Evolutionary conservation across 73 alveolate species (phyloP).

Genomic region (Durusdinium trenchii): DNA sequence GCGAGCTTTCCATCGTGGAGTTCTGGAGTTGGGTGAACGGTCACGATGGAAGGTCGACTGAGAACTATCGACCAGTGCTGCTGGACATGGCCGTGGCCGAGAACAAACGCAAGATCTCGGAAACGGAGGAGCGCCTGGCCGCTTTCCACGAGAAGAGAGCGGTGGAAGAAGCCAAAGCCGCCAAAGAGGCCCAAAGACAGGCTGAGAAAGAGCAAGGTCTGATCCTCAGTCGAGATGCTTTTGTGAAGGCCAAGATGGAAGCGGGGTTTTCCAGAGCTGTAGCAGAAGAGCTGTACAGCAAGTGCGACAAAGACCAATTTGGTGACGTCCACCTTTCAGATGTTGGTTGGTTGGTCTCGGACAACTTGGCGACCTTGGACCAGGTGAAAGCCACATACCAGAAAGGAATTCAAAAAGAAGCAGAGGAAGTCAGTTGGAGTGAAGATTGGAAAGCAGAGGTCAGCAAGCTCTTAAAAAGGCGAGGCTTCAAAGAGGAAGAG

Average conservation of each 20-base stretch:
- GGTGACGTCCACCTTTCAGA: constrained; percentile 52
- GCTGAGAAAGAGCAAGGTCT: constrained; percentile 26
- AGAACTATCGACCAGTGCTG: constrained; percentile 22
- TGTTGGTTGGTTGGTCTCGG: constrained; percentile 61
- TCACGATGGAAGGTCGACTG: constrained; percentile 70
- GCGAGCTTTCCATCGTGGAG: constrained; percentile 79
- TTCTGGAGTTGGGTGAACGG: constrained; percentile 91
- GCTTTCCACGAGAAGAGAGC: constrained; percentile 28
- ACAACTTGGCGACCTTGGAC: constrained; percentile 60
- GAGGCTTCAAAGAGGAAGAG: constrained; percentile 82
- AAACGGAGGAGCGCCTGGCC: constrained; percentile 55
- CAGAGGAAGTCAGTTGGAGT: constrained; percentile 82
- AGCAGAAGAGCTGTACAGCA: constrained; percentile 69
- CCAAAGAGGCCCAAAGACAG: constrained; percentile 43
- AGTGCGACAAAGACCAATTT: constrained; percentile 47
- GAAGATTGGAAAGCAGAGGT: constrained; percentile 78
- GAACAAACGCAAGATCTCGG: constrained; percentile 11
- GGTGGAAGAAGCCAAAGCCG: constrained; percentile 62
- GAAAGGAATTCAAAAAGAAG: background rate
- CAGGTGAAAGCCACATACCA: constrained; percentile 14
- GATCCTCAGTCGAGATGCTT: constrained; percentile 26
- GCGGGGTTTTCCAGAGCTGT: constrained; percentile 63
- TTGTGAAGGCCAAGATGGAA: constrained; percentile 31
- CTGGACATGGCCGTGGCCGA: constrained; percentile 64
- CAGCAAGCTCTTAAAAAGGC: constrained; percentile 46